Percentiles rank a stretch among this genome's conserved stretches.
phyloP scores from a whole-genome alignment of 306 rosid species.

The Cucurbita pepo region DNA sequence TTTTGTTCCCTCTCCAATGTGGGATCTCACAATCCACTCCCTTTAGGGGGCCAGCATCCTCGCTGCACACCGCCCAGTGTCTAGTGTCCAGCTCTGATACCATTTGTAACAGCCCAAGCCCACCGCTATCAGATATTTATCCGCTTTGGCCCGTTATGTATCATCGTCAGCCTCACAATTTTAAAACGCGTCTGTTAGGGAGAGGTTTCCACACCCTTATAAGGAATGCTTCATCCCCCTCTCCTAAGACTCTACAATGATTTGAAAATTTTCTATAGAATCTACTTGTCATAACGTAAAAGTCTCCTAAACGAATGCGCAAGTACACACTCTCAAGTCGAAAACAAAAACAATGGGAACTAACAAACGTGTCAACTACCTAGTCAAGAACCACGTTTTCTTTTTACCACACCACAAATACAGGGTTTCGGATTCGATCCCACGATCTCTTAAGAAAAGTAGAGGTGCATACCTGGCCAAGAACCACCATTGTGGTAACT shows the following conservation, averaged over 20 bases:
- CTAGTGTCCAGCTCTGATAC: no score
- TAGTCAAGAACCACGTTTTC: slow-evolving; percentile 87
- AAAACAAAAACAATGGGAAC: not conserved
- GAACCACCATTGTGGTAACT: slow-evolving; percentile 92
- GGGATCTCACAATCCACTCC: no score
- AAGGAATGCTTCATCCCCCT: no score
- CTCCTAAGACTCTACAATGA: not conserved
- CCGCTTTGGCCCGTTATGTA: no score
- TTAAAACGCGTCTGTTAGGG: no score
- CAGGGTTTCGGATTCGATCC: not conserved
- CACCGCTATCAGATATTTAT: no score
- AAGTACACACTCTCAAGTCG: not conserved
- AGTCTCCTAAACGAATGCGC: not conserved
- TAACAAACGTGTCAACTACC: slow-evolving; percentile 12
- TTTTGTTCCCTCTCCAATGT: no score
- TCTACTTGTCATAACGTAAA: not conserved
- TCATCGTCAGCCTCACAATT: no score
- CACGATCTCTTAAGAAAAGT: not conserved
- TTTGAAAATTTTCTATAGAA: not conserved
- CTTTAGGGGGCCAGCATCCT: no score
- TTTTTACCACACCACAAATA: slow-evolving; percentile 45
- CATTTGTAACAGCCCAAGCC: no score
- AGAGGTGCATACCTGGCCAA: slow-evolving; percentile 53
- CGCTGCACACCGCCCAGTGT: no score
- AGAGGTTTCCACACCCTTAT: no score